Conservation (phyloP, 257 asterid genomes). For the Solanum raphanifolium region DNA sequence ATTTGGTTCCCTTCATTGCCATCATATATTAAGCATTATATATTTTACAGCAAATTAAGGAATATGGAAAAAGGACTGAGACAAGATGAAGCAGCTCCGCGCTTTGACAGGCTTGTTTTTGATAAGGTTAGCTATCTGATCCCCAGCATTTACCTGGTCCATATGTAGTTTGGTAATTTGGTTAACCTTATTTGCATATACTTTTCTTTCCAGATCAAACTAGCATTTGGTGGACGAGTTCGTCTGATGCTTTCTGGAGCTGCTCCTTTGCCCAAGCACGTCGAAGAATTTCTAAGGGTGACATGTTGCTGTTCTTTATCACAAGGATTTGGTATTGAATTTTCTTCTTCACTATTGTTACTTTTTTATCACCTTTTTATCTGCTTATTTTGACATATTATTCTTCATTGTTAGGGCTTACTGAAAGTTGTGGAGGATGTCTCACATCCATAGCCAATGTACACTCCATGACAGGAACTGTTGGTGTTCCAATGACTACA, state of each 20-base stretch:
- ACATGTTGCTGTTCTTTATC: conserved; percentile 72
- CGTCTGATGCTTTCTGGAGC: conserved; percentile 90
- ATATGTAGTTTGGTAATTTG: background rate
- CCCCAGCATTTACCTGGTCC: background rate
- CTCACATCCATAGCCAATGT: conserved; percentile 70
- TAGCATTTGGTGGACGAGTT: conserved; percentile 88
- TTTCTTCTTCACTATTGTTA: background rate
- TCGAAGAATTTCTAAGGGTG: conserved; percentile 87
- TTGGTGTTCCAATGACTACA: conserved; percentile 82
- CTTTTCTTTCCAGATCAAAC: conserved; percentile 47
- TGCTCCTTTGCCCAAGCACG: conserved; percentile 79
- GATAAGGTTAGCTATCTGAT: conserved; percentile 44
- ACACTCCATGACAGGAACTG: conserved; percentile 73
- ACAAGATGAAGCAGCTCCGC: conserved; percentile 88
- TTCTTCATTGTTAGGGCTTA: conserved; percentile 42
- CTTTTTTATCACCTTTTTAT: background rate
- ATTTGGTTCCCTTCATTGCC: background rate
- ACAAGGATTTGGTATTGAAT: conserved; percentile 74
- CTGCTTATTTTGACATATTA: background rate
- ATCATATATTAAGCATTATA: background rate
- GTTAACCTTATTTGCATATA: background rate
- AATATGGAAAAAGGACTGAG: conserved; percentile 70
- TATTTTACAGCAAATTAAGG: conserved; percentile 55
- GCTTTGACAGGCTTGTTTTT: conserved; percentile 67
- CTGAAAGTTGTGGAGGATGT: conserved; percentile 79